These are phyloP conservation scores for Sicyos edulis DNA, from an alignment of 306 rosid species.

Conservation along the genomic window DNA sequence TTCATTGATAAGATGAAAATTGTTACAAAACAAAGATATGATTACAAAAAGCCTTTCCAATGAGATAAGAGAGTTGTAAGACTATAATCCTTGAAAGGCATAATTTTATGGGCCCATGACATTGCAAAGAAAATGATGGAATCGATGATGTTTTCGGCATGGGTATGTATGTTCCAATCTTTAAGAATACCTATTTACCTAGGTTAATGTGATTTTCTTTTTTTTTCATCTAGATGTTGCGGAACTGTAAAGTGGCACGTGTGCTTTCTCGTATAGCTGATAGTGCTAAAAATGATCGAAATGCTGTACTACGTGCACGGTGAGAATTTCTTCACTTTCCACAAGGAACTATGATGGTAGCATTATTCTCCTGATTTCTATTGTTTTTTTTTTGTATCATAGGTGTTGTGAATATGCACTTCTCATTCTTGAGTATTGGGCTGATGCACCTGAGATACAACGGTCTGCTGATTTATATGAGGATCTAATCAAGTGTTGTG, in stretches of 20 bases:
- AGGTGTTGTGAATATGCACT: conserved; percentile 99
- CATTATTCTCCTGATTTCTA: conserved; percentile 25
- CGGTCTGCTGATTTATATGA: conserved; percentile 82
- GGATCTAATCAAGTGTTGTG: conserved; percentile 89
- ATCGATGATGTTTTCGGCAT: no score
- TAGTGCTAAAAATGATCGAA: conserved; percentile 90
- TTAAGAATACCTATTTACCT: no score
- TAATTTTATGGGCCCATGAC: no score
- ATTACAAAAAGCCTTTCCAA: no score
- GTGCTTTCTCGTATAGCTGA: conserved; percentile 90
- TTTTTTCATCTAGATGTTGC: conserved; percentile 60
- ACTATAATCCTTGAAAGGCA: no score
- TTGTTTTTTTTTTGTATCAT: conserved; percentile 21
- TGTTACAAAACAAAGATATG: no score
- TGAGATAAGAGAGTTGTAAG: no score
- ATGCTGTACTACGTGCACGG: conserved; percentile 93
- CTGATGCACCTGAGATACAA: conserved; percentile 95
- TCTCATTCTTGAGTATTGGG: conserved; percentile 89
- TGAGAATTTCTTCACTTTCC: conserved; percentile 26
- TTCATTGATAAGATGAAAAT: no score
- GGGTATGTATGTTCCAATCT: not conserved
- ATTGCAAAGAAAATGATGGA: no score
- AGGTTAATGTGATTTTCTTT: not conserved
- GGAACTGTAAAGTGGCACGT: conserved; percentile 89
- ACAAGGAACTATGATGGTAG: not conserved